phyloP scores from a whole-genome alignment of 2,329 filamentous ascomycete genomes.

The Macrophomina phaseolina region DNA sequence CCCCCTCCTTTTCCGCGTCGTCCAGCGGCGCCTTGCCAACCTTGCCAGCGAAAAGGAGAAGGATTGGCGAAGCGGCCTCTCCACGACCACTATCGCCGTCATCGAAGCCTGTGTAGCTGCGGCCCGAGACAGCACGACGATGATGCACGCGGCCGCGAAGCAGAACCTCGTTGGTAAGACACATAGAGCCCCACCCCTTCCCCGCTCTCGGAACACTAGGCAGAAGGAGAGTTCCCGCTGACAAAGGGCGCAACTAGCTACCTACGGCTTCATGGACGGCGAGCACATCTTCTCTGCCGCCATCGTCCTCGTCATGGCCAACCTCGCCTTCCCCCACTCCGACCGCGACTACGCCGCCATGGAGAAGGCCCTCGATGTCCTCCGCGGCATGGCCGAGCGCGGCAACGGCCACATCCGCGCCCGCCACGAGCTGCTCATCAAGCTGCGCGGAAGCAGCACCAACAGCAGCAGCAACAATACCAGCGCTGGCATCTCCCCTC shows the following conservation, averaged over 20 bases:
- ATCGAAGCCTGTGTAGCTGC: conserved; percentile 61
- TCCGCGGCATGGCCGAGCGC: conserved; percentile 58
- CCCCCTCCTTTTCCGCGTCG: conserved; percentile 60
- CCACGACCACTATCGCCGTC: conserved; percentile 55
- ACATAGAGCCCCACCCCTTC: neutral
- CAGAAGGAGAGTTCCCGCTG: neutral
- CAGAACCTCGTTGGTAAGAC: conserved; percentile 52
- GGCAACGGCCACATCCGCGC: conserved; percentile 58
- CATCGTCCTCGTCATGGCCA: conserved; percentile 61
- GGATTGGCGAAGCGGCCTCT: conserved; percentile 57
- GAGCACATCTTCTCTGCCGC: conserved; percentile 63
- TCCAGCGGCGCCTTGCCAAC: conserved; percentile 54
- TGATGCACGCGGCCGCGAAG: conserved; percentile 57
- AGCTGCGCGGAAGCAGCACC: conserved; percentile 36
- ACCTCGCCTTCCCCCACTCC: conserved; percentile 57
- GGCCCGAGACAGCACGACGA: conserved; percentile 55
- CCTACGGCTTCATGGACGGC: conserved; percentile 63
- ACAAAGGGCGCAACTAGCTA: conserved; percentile 41
- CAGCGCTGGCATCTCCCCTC: too few species aligned
- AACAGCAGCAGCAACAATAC: neutral
- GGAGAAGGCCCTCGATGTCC: conserved; percentile 54
- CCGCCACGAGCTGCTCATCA: conserved; percentile 46
- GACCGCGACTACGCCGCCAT: conserved; percentile 51
- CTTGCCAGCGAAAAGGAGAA: conserved; percentile 35
- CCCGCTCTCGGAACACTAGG: too few species aligned